Evolutionary conservation across 2,329 filamentous ascomycete species (phyloP).

Genomic region (Aspergillus sp.): DNA sequence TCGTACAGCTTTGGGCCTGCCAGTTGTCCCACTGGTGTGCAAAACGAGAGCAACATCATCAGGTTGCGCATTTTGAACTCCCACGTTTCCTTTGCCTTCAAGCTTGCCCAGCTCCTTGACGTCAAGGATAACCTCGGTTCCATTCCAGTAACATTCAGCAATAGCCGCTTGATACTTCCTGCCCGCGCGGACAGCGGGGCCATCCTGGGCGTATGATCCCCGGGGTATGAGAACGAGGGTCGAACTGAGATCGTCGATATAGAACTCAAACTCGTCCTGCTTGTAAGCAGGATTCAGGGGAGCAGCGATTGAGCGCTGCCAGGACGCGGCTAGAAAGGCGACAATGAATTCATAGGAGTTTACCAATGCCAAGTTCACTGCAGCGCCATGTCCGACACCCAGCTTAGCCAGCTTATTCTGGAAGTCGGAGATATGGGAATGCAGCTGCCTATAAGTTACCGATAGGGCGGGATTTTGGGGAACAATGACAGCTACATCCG

Average conservation of each 20-base stretch:
- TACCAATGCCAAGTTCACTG: conserved; percentile 80
- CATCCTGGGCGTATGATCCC: conserved; percentile 68
- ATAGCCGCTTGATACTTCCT: conserved; percentile 81
- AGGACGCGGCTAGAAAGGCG: conserved; percentile 82
- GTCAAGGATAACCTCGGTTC: conserved; percentile 71
- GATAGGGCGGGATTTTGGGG: conserved; percentile 67
- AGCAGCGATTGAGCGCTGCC: conserved; percentile 81
- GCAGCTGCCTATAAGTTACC: conserved; percentile 72
- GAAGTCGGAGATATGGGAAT: conserved; percentile 69
- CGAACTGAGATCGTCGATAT: conserved; percentile 84
- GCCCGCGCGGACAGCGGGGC: conserved; percentile 75
- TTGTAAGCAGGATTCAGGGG: conserved; percentile 90
- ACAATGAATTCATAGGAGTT: conserved; percentile 91
- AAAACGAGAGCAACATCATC: conserved; percentile 81
- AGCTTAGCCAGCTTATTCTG: conserved; percentile 77
- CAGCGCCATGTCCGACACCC: conserved; percentile 69
- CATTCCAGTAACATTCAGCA: conserved; percentile 83
- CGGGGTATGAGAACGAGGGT: conserved; percentile 75
- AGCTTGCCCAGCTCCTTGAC: conserved; percentile 77
- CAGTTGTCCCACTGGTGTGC: conserved; percentile 84
- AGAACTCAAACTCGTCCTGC: conserved; percentile 89
- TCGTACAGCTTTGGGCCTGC: conserved; percentile 77
- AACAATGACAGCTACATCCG: conserved; percentile 71
- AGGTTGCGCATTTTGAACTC: conserved; percentile 63
- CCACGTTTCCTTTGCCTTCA: conserved; percentile 52